phyloP scores from a whole-genome alignment of 1,139 yeast genomes.

The Kodamaea sp. region DNA sequence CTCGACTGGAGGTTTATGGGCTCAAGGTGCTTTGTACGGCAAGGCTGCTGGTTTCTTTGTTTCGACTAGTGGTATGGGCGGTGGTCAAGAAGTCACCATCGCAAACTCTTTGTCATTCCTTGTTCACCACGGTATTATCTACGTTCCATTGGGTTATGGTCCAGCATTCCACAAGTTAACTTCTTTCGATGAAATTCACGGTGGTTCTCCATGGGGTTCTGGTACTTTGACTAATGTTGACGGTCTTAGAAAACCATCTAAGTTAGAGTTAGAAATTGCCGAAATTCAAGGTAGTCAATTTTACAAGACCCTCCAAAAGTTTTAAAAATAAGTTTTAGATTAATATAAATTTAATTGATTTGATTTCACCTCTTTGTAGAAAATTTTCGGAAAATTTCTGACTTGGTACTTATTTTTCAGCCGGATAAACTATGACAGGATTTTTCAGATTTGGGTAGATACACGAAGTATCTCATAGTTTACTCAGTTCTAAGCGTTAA shows the following conservation, averaged over 20 bases:
- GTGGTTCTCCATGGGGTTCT: conserved; percentile 89
- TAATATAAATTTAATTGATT: background rate
- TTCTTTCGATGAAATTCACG: conserved; percentile 67
- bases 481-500: too few relatives aligned
- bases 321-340: conserved; percentile 7
- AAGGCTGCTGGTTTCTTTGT: conserved; percentile 75
- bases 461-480: too few relatives aligned
- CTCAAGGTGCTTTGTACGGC: conserved; percentile 67
- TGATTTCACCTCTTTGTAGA: background rate
- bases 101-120: conserved; percentile 63
- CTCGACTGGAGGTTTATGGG: conserved; percentile 81
- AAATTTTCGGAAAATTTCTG: background rate
- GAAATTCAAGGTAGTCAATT: conserved; percentile 61
- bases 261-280: conserved; percentile 63
- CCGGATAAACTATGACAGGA: too few relatives aligned
- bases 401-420: too few relatives aligned
- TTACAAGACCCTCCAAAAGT: conserved; percentile 38
- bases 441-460: too few relatives aligned
- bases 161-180: conserved; percentile 46
- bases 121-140: conserved; percentile 77
- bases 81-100: conserved; percentile 76
- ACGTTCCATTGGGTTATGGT: conserved; percentile 77
- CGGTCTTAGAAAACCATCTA: conserved; percentile 72
- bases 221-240: conserved; percentile 77
- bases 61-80: conserved; percentile 80